Evolutionary conservation across 352 stramenopile species (phyloP).

Genomic region (Pythium aphanidermatum): DNA sequence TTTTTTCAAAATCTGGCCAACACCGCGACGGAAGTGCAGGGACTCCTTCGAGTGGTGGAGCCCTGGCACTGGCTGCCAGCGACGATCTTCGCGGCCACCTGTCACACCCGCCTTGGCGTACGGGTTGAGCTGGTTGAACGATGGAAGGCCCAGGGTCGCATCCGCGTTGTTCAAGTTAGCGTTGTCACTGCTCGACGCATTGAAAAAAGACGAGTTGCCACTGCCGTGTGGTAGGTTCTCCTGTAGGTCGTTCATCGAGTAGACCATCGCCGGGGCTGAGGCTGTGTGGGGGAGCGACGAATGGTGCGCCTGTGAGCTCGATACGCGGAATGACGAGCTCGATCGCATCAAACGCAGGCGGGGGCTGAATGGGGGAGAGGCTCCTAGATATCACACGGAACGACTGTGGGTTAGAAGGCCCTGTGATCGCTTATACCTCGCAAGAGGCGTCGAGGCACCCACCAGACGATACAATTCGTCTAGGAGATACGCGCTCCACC

Average conservation of each 20-base stretch:
- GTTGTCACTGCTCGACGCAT: background rate
- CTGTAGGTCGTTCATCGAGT: conserved; percentile 15
- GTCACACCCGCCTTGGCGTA: conserved; percentile 37
- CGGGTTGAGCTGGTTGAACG: conserved; percentile 71
- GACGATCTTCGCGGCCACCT: conserved; percentile 31
- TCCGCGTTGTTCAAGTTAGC: conserved; percentile 29
- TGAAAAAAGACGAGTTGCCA: too few species aligned
- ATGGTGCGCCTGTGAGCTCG: too few species aligned
- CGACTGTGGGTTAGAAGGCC: too few species aligned
- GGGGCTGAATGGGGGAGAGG: too few species aligned
- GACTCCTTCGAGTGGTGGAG: conserved; percentile 82
- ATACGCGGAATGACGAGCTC: background rate
- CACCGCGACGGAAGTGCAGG: conserved; percentile 63
- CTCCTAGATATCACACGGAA: too few species aligned
- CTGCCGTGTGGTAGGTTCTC: conserved; percentile 9
- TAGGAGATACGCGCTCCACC: too few species aligned
- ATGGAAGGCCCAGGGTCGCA: conserved; percentile 87
- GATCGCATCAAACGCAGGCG: background rate
- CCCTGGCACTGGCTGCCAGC: conserved; percentile 72
- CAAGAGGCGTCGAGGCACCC: too few species aligned
- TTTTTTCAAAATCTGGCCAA: conserved; percentile 68
- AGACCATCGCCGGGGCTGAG: conserved; percentile 15
- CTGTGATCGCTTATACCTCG: too few species aligned
- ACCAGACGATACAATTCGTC: too few species aligned
- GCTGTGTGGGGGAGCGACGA: conserved; percentile 14